These are phyloP conservation scores for Kandelia obovata DNA, from an alignment of 345 rosid genomes.

Conservation along the genomic window DNA sequence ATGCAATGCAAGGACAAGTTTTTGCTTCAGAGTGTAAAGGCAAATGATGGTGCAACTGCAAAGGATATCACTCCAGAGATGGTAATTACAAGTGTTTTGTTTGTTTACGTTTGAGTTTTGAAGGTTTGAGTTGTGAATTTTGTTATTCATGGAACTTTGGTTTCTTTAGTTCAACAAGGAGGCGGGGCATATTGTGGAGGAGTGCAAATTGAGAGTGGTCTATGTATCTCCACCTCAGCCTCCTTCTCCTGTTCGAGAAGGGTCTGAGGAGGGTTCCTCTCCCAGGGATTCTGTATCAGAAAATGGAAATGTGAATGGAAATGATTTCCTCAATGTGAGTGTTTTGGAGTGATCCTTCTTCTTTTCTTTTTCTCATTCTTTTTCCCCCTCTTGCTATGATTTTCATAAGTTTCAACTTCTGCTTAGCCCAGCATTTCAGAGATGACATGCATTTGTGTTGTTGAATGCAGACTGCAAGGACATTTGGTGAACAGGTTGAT, in stretches of 20 bases:
- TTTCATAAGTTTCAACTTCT: too few species aligned
- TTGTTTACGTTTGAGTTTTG: neutral
- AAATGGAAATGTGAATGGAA: slow-evolving; percentile 46
- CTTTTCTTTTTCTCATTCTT: neutral
- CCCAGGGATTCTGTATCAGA: slow-evolving; percentile 66
- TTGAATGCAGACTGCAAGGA: slow-evolving; percentile 43
- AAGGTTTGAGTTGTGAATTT: slow-evolving; percentile 8
- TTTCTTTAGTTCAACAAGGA: slow-evolving; percentile 64
- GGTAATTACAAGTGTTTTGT: slow-evolving; percentile 28
- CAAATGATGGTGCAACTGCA: slow-evolving; percentile 39
- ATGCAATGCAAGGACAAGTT: slow-evolving; percentile 85
- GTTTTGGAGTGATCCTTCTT: neutral
- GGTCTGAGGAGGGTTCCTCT: slow-evolving; percentile 73
- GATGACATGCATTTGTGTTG: slow-evolving; percentile 16
- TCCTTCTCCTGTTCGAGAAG: slow-evolving; percentile 75
- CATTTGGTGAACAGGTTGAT: slow-evolving; percentile 38
- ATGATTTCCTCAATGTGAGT: slow-evolving; percentile 54
- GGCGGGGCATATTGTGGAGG: slow-evolving; percentile 66
- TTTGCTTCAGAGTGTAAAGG: slow-evolving; percentile 69
- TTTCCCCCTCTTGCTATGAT: neutral
- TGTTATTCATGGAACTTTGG: slow-evolving; percentile 10
- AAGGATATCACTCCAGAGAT: slow-evolving; percentile 71
- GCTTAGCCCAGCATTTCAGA: slow-evolving; percentile 1
- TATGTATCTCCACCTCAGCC: slow-evolving; percentile 74
- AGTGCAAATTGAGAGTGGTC: slow-evolving; percentile 66